Evolutionary conservation across 306 rosid genomes (phyloP), one percentile per base, ranked within the genome.

Genomic region (Trifolium repens): DNA sequence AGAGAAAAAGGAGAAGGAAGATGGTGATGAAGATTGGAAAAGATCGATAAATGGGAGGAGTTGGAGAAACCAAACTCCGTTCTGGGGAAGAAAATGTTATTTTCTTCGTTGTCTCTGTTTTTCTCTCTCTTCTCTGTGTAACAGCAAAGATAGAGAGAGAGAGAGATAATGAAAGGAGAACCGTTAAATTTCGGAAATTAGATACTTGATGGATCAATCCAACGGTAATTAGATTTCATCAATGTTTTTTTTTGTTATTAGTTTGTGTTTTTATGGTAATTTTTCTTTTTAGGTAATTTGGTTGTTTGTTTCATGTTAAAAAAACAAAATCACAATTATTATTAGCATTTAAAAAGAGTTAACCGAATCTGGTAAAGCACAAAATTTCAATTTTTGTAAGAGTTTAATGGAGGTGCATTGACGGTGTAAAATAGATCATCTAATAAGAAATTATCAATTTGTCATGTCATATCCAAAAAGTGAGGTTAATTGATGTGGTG

Each of bases 121-220:
- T 59, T 75, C 75, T 71, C 69, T 81, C 73, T 73, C 79, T 65
- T 67, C 73, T 27, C 15, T 19, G 63, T 50, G 77, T 15, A 44
- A 44, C 34, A 24, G 19, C 17, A 72, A 81, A 43, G 79, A 77
- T 83, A 69, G 4, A 40, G 9, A 19, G 17, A 50, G 52, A 69
- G 82, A 74, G 81, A 42, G 81, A 80, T 83, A 69, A 76, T 30
- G 85, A 42, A 54, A 81, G 49, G 74, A 7, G 52, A 4, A 72
- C 90, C 91, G 96, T 91, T 79, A 67, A 81, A 85, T 71, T 89
- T 59, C 7, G 1, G 55, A 76, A 39, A 61, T 72, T 67, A 58
- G 74, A 60, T 50, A 0, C 73, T 46, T 67, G 73, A 35, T 17
- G 82, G 54, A 58, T 83, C 66, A 16, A 91, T 89, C 97, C 30